These are phyloP conservation scores for Fusarium sp. DNA, from an alignment of 2,329 filamentous ascomycete species.

Conservation along the genomic window DNA sequence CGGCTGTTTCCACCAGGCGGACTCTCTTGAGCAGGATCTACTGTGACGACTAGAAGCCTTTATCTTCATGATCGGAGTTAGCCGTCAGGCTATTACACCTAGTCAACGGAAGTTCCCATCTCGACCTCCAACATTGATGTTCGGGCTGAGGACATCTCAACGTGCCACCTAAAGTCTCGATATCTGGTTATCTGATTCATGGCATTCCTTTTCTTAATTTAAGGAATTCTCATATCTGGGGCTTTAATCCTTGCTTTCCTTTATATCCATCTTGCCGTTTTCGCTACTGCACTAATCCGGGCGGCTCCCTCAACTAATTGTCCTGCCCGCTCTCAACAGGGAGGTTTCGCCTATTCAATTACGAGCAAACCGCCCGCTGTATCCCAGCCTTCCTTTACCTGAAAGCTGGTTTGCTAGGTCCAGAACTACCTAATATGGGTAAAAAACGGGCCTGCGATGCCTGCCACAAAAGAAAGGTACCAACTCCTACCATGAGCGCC, in stretches of 20 bases:
- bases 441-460: conserved; percentile 26
- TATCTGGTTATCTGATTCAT: not conserved
- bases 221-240: not conserved
- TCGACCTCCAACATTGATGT: not conserved
- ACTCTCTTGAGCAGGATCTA: not conserved
- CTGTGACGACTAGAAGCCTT: not conserved
- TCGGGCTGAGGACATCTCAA: not conserved
- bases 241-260: not conserved
- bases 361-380: not conserved
- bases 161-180: not conserved
- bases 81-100: not conserved
- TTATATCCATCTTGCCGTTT: not conserved
- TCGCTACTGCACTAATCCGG: not conserved
- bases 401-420: not conserved
- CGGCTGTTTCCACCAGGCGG: not conserved
- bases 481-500: not conserved
- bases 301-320: not conserved
- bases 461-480: conserved; percentile 30
- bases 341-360: not conserved
- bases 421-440: not conserved
- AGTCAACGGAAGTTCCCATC: not conserved
- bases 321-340: not conserved
- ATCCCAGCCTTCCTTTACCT: not conserved
- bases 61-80: not conserved
- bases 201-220: not conserved